Percentiles rank a stretch among this genome's conserved stretches.
These are phyloP conservation scores for Schizopora paradoxa DNA, from an alignment of 1,284 basidiomycete species.

Conservation along the genomic window DNA sequence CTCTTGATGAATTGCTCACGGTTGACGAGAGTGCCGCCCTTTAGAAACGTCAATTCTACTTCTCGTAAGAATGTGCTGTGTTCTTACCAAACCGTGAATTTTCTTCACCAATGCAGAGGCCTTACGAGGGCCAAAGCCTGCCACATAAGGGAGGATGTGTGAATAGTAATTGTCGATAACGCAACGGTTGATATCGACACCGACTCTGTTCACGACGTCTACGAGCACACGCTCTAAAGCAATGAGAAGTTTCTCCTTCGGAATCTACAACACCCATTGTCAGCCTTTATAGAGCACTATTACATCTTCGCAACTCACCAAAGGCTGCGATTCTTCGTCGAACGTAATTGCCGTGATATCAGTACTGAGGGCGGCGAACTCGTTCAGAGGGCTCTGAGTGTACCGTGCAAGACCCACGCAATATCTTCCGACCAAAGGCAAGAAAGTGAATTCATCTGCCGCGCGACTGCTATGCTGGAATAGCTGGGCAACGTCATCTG, in stretches of 20 bases:
- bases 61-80: slow-evolving; percentile 9
- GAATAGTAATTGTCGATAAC: slow-evolving; percentile 86
- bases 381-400: slow-evolving; percentile 89
- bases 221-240: slow-evolving; percentile 87
- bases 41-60: too few relatives aligned
- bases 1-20: slow-evolving; percentile 82
- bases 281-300: neutral
- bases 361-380: slow-evolving; percentile 81
- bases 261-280: slow-evolving; percentile 47
- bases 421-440: slow-evolving; percentile 84
- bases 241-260: slow-evolving; percentile 77
- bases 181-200: slow-evolving; percentile 94
- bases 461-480: slow-evolving; percentile 92
- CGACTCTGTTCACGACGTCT: slow-evolving; percentile 86
- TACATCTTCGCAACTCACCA: slow-evolving; percentile 45
- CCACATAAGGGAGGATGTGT: slow-evolving; percentile 83
- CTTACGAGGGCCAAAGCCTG: slow-evolving; percentile 94
- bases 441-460: slow-evolving; percentile 77
- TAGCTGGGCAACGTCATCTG: slow-evolving; percentile 90
- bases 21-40: slow-evolving; percentile 83
- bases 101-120: slow-evolving; percentile 83
- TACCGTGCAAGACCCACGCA: slow-evolving; percentile 94
- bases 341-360: slow-evolving; percentile 81
- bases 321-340: slow-evolving; percentile 81
- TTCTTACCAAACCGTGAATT: slow-evolving; percentile 65